phyloP scores from a whole-genome alignment of 306 rosid species.

The Pyrus communis region DNA sequence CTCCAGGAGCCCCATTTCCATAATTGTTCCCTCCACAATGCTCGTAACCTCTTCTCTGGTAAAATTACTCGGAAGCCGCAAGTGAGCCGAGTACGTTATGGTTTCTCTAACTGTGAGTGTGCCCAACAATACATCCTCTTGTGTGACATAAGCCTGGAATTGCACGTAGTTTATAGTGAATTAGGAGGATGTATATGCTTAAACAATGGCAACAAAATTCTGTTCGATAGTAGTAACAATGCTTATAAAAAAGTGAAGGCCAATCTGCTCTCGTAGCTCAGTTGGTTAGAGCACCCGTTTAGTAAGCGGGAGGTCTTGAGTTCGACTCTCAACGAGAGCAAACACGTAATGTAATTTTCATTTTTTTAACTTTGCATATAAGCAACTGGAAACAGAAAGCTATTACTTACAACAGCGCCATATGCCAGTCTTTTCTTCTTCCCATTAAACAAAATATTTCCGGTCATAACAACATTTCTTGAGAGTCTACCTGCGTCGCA shows the following conservation, averaged over 20 bases:
- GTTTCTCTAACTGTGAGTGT: constrained; percentile 71
- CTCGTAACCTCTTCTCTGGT: constrained; percentile 39
- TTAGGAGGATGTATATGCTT: background rate
- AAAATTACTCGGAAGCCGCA: constrained; percentile 56
- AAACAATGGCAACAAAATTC: background rate
- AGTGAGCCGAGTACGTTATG: constrained; percentile 55
- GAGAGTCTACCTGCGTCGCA: background rate
- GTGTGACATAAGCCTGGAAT: constrained; percentile 78
- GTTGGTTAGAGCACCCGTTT: constrained; percentile 3
- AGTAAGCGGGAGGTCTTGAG: background rate
- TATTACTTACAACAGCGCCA: background rate
- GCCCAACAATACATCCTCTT: constrained; percentile 78
- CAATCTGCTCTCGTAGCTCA: background rate
- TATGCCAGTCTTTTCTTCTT: background rate
- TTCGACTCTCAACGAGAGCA: background rate
- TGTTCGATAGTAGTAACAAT: background rate
- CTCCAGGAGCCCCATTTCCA: constrained; percentile 86
- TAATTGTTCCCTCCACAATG: constrained; percentile 62
- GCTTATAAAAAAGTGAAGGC: background rate
- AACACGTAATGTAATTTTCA: background rate
- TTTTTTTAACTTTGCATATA: background rate
- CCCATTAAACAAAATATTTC: background rate
- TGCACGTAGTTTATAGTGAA: background rate
- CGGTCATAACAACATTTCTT: background rate
- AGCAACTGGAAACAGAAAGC: background rate